Evolutionary conservation across 345 rosid genomes (phyloP).

Genomic region (Euphorbia pulcherrima): DNA sequence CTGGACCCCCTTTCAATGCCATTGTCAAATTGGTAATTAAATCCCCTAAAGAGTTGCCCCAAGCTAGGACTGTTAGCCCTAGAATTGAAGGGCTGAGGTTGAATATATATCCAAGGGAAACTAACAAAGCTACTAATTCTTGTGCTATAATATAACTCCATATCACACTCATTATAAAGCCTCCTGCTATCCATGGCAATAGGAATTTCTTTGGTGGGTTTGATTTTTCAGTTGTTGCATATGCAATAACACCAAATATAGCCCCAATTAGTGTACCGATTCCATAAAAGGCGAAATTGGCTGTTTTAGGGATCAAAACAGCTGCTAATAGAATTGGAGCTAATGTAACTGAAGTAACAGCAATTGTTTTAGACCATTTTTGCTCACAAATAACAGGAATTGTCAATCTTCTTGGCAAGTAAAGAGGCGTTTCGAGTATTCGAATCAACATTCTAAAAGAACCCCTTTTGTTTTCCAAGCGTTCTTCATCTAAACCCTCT

Average conservation of each 20-base stretch:
- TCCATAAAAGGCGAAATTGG: constrained; percentile 31
- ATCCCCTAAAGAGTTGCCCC: constrained; percentile 95
- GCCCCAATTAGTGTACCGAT: constrained; percentile 43
- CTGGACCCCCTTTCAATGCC: constrained; percentile 60
- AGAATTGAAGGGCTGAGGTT: constrained; percentile 66
- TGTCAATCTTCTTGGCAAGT: constrained; percentile 73
- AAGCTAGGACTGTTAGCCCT: constrained; percentile 77
- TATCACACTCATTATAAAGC: constrained; percentile 77
- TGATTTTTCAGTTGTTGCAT: constrained; percentile 42
- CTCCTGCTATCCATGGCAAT: constrained; percentile 73
- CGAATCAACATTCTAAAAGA: constrained; percentile 26
- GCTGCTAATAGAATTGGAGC: constrained; percentile 63
- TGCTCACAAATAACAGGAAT: constrained; percentile 63
- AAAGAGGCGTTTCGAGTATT: constrained; percentile 62
- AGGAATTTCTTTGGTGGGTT: constrained; percentile 60
- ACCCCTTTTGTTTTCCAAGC: constrained; percentile 18
- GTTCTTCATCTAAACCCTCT: constrained; percentile 21
- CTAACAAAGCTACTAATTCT: constrained; percentile 72
- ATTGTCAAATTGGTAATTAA: constrained; percentile 64
- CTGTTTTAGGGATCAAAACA: constrained; percentile 44
- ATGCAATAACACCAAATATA: constrained; percentile 51
- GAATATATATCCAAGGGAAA: constrained; percentile 57
- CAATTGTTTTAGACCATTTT: constrained; percentile 72
- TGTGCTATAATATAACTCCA: constrained; percentile 87
- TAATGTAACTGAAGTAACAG: constrained; percentile 54